phyloP scores from a whole-genome alignment of 2,329 filamentous ascomycete species.

The Aciculosporium take region DNA sequence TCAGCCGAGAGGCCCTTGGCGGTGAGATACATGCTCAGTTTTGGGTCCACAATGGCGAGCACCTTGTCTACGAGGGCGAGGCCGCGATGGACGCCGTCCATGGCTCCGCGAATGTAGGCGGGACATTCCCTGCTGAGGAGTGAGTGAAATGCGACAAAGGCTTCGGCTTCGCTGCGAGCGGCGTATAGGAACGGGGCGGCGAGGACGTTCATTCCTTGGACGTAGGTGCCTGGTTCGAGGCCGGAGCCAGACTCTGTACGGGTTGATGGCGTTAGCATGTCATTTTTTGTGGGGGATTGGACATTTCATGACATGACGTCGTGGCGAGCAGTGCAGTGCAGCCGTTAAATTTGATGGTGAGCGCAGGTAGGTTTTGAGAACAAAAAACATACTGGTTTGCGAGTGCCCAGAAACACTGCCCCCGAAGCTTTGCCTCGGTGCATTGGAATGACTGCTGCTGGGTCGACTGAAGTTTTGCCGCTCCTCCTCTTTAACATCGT shows the following conservation, averaged over 20 bases:
- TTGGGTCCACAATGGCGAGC: constrained; percentile 78
- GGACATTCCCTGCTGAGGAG: constrained; percentile 82
- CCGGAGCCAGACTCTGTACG: constrained; percentile 39
- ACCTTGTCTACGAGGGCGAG: constrained; percentile 85
- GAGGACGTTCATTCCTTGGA: constrained; percentile 98
- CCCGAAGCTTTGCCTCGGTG: constrained; percentile 18
- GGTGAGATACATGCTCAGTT: constrained; percentile 70
- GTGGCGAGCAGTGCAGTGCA: too few relatives aligned
- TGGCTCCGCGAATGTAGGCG: constrained; percentile 85
- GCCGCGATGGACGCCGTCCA: constrained; percentile 93
- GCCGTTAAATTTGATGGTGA: too few relatives aligned
- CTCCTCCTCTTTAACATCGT: constrained; percentile 54
- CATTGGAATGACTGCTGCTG: constrained; percentile 23
- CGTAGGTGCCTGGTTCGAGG: constrained; percentile 68
- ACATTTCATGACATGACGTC: not conserved
- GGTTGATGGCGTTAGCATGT: constrained; percentile 33
- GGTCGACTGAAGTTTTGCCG: constrained; percentile 20
- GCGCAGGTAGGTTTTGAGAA: not conserved
- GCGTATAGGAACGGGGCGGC: constrained; percentile 93
- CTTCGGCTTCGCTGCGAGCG: constrained; percentile 85
- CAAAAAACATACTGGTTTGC: constrained; percentile 24
- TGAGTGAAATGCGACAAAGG: constrained; percentile 78
- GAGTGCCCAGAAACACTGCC: constrained; percentile 23
- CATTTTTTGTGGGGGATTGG: not conserved
- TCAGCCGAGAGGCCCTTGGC: constrained; percentile 81